phyloP scores from a whole-genome alignment of 2,329 filamentous ascomycete species.

The Pseudogymnoascus sp. region DNA sequence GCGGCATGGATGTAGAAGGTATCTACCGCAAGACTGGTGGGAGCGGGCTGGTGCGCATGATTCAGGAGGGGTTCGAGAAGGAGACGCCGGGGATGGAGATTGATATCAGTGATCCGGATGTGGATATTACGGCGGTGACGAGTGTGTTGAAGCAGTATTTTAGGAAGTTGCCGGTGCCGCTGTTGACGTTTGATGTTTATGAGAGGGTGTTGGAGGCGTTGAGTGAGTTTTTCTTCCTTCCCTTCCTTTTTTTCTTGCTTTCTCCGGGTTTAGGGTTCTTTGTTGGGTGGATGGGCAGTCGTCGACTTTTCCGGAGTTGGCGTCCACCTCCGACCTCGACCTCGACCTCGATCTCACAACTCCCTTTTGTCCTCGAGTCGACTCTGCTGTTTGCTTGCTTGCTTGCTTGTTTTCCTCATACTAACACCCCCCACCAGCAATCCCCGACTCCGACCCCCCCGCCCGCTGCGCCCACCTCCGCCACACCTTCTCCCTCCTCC shows the following conservation, averaged over 20 bases:
- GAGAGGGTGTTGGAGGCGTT: slow-evolving; percentile 77
- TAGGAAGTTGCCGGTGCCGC: slow-evolving; percentile 78
- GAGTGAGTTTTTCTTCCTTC: slow-evolving; percentile 41
- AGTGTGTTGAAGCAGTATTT: slow-evolving; percentile 97
- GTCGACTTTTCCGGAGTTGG: no score
- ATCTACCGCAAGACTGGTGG: slow-evolving; percentile 98
- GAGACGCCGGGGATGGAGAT: slow-evolving; percentile 48
- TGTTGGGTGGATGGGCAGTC: no score
- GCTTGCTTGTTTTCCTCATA: no score
- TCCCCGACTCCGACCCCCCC: slow-evolving; percentile 54
- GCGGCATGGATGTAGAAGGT: slow-evolving; percentile 95
- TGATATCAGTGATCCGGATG: slow-evolving; percentile 85
- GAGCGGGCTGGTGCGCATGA: slow-evolving; percentile 78
- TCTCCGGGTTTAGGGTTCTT: no score
- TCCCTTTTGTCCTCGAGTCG: no score
- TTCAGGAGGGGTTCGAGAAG: slow-evolving; percentile 87
- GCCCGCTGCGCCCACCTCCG: slow-evolving; percentile 65
- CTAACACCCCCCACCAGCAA: slow-evolving; percentile 37
- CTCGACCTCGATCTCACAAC: no score
- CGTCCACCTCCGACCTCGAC: no score
- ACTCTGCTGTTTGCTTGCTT: no score
- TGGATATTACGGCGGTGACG: slow-evolving; percentile 94
- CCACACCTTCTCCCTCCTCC: slow-evolving; percentile 67
- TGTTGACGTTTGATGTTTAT: slow-evolving; percentile 90
- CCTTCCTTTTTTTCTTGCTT: background rate